These are phyloP conservation scores for Naegleria fowleri DNA, from an alignment of 208 protist genomes.

Conservation along the genomic window DNA sequence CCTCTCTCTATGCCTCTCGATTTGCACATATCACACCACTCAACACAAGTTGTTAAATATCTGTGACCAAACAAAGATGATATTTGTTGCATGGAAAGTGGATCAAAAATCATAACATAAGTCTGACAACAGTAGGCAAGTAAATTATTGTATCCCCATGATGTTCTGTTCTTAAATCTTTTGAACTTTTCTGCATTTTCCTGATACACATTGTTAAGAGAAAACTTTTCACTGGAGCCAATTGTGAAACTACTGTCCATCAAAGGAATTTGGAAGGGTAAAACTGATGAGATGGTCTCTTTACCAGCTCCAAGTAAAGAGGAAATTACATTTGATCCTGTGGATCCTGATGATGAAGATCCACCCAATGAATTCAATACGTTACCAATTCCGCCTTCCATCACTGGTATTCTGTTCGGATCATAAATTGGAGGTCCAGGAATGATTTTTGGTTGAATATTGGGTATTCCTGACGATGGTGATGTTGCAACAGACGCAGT, in stretches of 20 bases:
- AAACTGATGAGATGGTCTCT: background rate
- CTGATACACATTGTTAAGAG: background rate
- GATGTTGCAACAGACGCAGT: no score
- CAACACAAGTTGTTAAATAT: background rate
- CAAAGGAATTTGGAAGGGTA: background rate
- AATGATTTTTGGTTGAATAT: background rate
- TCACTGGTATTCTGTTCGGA: background rate
- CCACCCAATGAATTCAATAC: background rate
- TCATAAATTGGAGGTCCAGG: slow-evolving; percentile 18
- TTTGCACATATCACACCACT: background rate
- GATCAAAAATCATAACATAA: background rate
- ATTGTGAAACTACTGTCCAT: background rate
- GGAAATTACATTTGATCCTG: background rate
- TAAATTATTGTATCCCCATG: slow-evolving; percentile 7
- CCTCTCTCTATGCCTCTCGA: slow-evolving; percentile 18
- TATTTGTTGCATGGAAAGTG: background rate
- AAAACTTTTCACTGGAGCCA: background rate
- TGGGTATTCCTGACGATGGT: no score
- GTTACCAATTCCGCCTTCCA: background rate
- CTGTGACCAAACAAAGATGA: background rate
- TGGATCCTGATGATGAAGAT: background rate
- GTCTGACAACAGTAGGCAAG: slow-evolving; percentile 7
- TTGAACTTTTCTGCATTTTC: slow-evolving; percentile 20
- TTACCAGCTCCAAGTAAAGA: background rate
- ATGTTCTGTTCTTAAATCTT: background rate